A percentile compares a stretch with the other conserved stretches of the same genome.
These are phyloP conservation scores for Pseudogymnoascus sp. DNA, from an alignment of 2,329 filamentous ascomycete genomes.

Conservation along the genomic window DNA sequence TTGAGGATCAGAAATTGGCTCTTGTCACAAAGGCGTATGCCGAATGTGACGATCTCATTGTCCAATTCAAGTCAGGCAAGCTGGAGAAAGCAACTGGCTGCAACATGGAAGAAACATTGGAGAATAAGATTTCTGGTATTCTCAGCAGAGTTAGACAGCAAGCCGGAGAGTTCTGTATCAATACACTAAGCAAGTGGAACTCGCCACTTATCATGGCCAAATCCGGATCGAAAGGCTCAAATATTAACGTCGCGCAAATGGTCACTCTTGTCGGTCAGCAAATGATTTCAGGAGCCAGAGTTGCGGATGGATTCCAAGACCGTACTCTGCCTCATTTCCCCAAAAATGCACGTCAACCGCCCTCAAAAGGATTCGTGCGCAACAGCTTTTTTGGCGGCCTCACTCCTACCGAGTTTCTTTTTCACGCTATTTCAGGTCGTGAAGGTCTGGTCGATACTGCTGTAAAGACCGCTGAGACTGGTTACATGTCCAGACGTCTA, in stretches of 20 bases:
- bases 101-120: slow-evolving; percentile 84
- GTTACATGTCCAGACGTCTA: slow-evolving; percentile 95
- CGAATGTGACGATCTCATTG: slow-evolving; percentile 77
- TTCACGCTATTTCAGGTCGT: slow-evolving; percentile 96
- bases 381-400: slow-evolving; percentile 97
- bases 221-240: slow-evolving; percentile 92
- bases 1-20: slow-evolving; percentile 66
- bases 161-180: slow-evolving; percentile 85
- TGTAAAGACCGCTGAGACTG: slow-evolving; percentile 97
- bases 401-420: slow-evolving; percentile 86
- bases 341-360: slow-evolving; percentile 85
- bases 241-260: slow-evolving; percentile 99
- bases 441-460: slow-evolving; percentile 98
- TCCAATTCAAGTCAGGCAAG: slow-evolving; percentile 70
- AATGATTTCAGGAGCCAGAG: slow-evolving; percentile 90
- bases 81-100: slow-evolving; percentile 83
- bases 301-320: slow-evolving; percentile 93
- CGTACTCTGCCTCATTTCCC: slow-evolving; percentile 91
- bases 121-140: slow-evolving; percentile 84
- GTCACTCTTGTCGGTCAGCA: slow-evolving; percentile 95
- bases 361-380: slow-evolving; percentile 90
- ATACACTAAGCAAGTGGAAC: slow-evolving; percentile 83
- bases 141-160: slow-evolving; percentile 86
- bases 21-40: slow-evolving; percentile 74
- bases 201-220: slow-evolving; percentile 94